Evolutionary conservation across 495 filamentous ascomycete genomes (phyloP).

Genomic region (Penicillium coprophilum): DNA sequence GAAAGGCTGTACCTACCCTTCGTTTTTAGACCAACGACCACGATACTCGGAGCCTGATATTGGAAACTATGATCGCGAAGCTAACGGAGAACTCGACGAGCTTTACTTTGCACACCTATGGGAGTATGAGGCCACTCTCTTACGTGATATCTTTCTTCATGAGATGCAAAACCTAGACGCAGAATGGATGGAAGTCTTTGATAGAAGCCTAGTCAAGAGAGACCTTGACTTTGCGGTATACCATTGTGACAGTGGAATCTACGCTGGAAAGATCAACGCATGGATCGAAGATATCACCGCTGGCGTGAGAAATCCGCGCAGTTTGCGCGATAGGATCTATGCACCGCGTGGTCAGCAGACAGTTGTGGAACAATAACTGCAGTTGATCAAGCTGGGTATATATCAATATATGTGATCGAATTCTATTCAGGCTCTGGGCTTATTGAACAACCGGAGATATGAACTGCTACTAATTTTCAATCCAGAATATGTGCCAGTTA

Average conservation of each 20-base stretch:
- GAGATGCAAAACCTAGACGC: conserved; percentile 28
- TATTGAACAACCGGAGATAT: no score
- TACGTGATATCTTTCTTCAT: conserved; percentile 33
- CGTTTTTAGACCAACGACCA: conserved; percentile 34
- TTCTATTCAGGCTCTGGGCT: no score
- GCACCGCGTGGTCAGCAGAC: no score
- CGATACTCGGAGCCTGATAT: conserved; percentile 30
- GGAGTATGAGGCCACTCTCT: conserved; percentile 34
- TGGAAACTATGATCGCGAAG: conserved; percentile 20
- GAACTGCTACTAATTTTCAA: no score
- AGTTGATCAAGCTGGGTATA: no score
- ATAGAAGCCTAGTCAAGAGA: conserved; percentile 6
- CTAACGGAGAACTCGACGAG: conserved; percentile 25
- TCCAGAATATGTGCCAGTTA: no score
- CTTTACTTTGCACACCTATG: conserved; percentile 25
- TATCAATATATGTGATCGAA: no score
- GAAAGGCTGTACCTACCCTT: conserved; percentile 44
- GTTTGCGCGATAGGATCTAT: neutral
- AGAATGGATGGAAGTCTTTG: conserved; percentile 20
- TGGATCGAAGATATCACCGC: neutral
- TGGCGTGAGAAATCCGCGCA: neutral
- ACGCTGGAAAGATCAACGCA: neutral
- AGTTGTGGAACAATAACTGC: no score
- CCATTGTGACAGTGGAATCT: neutral
- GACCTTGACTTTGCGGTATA: conserved; percentile 6